Conservation (phyloP, 2,329 filamentous ascomycete species). For the Dactylellina haptotyla region DNA sequence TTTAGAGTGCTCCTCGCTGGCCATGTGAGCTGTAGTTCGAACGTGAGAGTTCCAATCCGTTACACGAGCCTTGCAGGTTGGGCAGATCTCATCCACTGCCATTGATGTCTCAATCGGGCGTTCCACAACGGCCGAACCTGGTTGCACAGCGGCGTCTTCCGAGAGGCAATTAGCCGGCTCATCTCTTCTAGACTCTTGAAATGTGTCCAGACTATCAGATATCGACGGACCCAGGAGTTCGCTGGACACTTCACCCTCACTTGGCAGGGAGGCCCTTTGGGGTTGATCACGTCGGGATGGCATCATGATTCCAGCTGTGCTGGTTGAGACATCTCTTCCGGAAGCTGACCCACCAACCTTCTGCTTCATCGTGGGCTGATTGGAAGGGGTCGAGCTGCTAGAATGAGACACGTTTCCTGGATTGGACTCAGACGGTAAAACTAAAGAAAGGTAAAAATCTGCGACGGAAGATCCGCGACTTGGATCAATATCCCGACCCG, state of each 20-base stretch:
- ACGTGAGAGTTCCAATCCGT: slow-evolving; percentile 65
- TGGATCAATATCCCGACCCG: slow-evolving; percentile 47
- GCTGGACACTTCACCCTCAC: slow-evolving; percentile 7
- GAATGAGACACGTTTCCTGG: slow-evolving; percentile 37
- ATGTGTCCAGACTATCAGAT: slow-evolving; percentile 53
- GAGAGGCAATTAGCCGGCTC: slow-evolving; percentile 6
- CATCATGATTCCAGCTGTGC: slow-evolving; percentile 31
- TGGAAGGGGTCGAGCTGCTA: slow-evolving; percentile 55
- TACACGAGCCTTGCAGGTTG: slow-evolving; percentile 71
- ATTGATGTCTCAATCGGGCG: slow-evolving; percentile 49
- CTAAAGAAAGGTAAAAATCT: slow-evolving; percentile 74
- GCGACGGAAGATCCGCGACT: slow-evolving; percentile 61
- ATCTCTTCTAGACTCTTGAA: slow-evolving; percentile 43
- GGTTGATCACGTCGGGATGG: slow-evolving; percentile 37
- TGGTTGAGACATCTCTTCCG: slow-evolving; percentile 11
- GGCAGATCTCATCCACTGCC: slow-evolving; percentile 62
- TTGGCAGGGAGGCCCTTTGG: not conserved
- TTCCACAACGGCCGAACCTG: slow-evolving; percentile 45
- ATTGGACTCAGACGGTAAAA: slow-evolving; percentile 65
- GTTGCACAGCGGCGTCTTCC: slow-evolving; percentile 38
- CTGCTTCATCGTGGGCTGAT: slow-evolving; percentile 52
- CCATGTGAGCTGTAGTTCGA: slow-evolving; percentile 75
- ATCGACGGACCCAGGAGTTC: slow-evolving; percentile 3
- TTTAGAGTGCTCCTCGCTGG: slow-evolving; percentile 74
- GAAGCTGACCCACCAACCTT: slow-evolving; percentile 41